Evolutionary conservation across 2,329 filamentous ascomycete species (phyloP).

Genomic region (Byssoonygena ceratinophila): DNA sequence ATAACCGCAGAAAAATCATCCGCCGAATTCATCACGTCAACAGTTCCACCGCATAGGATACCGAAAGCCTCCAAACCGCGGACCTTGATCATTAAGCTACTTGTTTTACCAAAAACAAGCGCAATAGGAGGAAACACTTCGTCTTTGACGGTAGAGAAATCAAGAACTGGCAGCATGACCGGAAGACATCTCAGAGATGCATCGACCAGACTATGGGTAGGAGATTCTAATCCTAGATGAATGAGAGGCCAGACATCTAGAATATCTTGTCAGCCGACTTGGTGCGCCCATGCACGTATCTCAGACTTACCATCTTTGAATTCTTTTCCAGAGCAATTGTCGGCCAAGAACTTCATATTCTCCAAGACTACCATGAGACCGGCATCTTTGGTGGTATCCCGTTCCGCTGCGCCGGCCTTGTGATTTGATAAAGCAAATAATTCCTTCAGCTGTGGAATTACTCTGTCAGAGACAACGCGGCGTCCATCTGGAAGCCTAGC

Average conservation of each 20-base stretch:
- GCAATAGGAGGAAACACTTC: constrained; percentile 91
- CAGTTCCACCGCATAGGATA: constrained; percentile 71
- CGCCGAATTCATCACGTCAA: constrained; percentile 35
- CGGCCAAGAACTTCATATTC: constrained; percentile 62
- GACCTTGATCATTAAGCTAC: constrained; percentile 87
- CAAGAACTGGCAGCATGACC: constrained; percentile 71
- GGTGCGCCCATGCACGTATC: background rate
- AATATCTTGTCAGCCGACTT: background rate
- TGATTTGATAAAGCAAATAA: constrained; percentile 57
- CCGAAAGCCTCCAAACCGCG: constrained; percentile 82
- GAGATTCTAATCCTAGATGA: constrained; percentile 70
- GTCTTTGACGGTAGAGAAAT: constrained; percentile 95
- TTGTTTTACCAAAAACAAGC: constrained; percentile 82
- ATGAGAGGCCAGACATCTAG: constrained; percentile 80
- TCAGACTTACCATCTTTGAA: constrained; percentile 71
- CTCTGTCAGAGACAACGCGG: constrained; percentile 70
- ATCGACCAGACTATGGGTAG: constrained; percentile 82
- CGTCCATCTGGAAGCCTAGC: constrained; percentile 65
- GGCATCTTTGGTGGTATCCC: constrained; percentile 73
- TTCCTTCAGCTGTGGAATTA: constrained; percentile 74
- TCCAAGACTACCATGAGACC: constrained; percentile 86
- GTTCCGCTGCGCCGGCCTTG: constrained; percentile 48
- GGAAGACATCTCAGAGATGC: constrained; percentile 69
- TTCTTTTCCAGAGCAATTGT: constrained; percentile 78
- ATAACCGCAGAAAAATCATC: constrained; percentile 67